Base-by-base conservation (phyloP, 768 basidiomycete species). In the Amanita inopinata region DNA sequence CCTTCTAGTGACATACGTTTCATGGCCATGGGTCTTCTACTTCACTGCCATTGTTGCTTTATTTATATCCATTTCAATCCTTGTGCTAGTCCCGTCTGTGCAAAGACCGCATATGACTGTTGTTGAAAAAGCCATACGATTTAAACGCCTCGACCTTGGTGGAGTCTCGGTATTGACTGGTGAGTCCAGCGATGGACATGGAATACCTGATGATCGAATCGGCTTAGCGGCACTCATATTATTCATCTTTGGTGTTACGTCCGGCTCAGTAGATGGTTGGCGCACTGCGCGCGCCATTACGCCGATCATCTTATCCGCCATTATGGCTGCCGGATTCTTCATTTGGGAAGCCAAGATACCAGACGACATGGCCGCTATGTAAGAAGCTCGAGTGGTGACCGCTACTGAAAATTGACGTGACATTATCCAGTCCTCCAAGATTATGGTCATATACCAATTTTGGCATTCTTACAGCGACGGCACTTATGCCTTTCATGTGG, bases 1-100 rank as follows among this genome's bases (percentile, higher is more conserved):
- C 1, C 18, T 66, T n/a, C 60, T 73, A 33, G 63, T 66, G 3
- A 49, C 59, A 31, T 65, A 55, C 23, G 56, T 57, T 2, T 62
- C 66, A 8, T 76, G 67, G 59, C 62, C 53, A 19, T 74, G 73
- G 74, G 61, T 74, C 14, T 76, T 78, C 52, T 74, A 67, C 53
- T 63, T 69, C 46, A 55, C 63, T 24, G 62, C 68, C 2, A 62
- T 73, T 27, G 42, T 74, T 25, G 52, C 61, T 28, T 39, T 62
- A 4, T 50, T 59, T 11, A 55, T 68, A 9, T 55, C 63, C 25
- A 11, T 61, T 12, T 39, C 51, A 2, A 55, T 60, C 35, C n/a
- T 61, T 12, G 49, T 66, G 24, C 42, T 66, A 38, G 58, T 70
- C 4, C 69, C 70, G 0, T 25, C 50, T 17, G 53, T 53, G 20